Conservation (phyloP, 2,329 filamentous ascomycete species). For the Dactylellina parvicollis region DNA sequence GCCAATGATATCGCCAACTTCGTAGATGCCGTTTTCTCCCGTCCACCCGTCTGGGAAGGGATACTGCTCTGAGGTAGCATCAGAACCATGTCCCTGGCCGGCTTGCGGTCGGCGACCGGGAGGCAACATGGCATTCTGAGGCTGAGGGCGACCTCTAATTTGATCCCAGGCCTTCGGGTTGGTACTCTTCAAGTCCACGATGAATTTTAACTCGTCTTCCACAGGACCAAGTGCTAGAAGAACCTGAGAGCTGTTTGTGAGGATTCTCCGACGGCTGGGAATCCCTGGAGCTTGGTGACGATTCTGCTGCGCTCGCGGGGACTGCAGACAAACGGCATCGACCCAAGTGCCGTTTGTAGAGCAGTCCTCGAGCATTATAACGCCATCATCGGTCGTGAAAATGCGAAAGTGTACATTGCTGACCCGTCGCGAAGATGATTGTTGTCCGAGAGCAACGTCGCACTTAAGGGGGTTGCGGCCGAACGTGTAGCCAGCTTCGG, state of each 20-base stretch:
- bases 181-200: constrained; percentile 77
- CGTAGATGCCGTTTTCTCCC: constrained; percentile 80
- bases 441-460: constrained; percentile 77
- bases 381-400: constrained; percentile 83
- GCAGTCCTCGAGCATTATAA: constrained; percentile 89
- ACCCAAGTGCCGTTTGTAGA: constrained; percentile 97
- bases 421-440: constrained; percentile 70
- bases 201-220: constrained; percentile 76
- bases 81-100: constrained; percentile 45
- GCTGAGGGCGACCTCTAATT: constrained; percentile 28
- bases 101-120: constrained; percentile 47
- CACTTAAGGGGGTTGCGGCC: constrained; percentile 78
- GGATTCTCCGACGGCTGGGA: constrained; percentile 59
- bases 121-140: constrained; percentile 33
- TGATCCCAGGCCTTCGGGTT: constrained; percentile 41
- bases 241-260: constrained; percentile 59
- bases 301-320: constrained; percentile 36
- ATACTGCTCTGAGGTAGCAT: constrained; percentile 49
- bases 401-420: constrained; percentile 98
- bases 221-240: constrained; percentile 58
- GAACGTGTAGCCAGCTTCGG: constrained; percentile 80
- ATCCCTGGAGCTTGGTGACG: constrained; percentile 32
- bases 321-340: constrained; percentile 67
- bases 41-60: constrained; percentile 74
- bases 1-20: constrained; percentile 81